A percentile compares a stretch with the other conserved stretches of the same genome.
Conservation (phyloP, 768 basidiomycete genomes). For the Pholiota molesta region DNA sequence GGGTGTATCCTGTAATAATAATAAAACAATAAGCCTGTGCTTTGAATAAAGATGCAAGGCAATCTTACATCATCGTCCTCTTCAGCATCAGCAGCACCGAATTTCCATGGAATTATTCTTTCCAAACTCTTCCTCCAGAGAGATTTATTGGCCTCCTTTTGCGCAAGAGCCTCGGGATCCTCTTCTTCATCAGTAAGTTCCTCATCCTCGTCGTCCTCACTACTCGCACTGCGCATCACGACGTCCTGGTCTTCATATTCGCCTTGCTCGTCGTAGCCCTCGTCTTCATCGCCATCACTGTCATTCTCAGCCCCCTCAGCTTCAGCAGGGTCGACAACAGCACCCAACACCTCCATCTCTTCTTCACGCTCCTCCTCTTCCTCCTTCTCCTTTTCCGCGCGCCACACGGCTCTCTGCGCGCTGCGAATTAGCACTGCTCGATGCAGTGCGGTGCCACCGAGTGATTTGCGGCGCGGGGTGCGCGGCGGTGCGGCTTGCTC, state of each 20-base stretch:
- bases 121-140: constrained; percentile 48
- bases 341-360: constrained; percentile 51
- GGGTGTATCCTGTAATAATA: constrained; percentile 15
- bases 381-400: constrained; percentile 52
- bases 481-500: constrained; percentile 7
- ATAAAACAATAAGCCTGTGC: not conserved
- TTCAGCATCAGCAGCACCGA: constrained; percentile 27
- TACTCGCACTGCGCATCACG: constrained; percentile 23
- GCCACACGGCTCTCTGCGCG: constrained; percentile 61
- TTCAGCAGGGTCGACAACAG: constrained; percentile 35
- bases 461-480: constrained; percentile 36
- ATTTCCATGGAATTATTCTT: constrained; percentile 42
- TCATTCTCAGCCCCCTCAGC: constrained; percentile 33
- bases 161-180: constrained; percentile 27
- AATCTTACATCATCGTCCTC: constrained; percentile 26
- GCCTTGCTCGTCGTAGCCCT: constrained; percentile 24
- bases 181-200: constrained; percentile 29
- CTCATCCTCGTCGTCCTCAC: constrained; percentile 19
- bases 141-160: constrained; percentile 32
- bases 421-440: constrained; percentile 72
- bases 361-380: constrained; percentile 52
- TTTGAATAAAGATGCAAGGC: not conserved
- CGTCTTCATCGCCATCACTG: constrained; percentile 27
- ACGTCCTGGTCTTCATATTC: constrained; percentile 23
- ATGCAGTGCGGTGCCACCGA: constrained; percentile 58